Percentiles rank a stretch among this genome's conserved stretches.
These are phyloP conservation scores for Cytospora chrysosperma DNA, from an alignment of 2,329 filamentous ascomycete species.

Conservation along the genomic window DNA sequence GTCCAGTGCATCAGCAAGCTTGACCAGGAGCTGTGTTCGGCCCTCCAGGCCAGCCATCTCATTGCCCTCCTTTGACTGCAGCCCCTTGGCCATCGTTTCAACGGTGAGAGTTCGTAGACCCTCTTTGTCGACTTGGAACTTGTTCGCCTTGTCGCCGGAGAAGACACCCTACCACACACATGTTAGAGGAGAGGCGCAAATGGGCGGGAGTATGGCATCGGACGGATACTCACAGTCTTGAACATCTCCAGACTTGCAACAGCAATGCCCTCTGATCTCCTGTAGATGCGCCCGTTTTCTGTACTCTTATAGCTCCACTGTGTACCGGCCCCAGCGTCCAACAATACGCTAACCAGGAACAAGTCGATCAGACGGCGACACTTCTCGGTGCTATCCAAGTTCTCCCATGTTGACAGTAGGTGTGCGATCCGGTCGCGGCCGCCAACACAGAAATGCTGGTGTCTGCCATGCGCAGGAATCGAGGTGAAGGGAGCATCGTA, in stretches of 20 bases:
- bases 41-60: slow-evolving; percentile 83
- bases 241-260: slow-evolving; percentile 84
- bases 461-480: slow-evolving; percentile 84
- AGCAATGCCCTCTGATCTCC: slow-evolving; percentile 84
- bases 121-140: slow-evolving; percentile 84
- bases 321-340: slow-evolving; percentile 86
- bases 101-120: slow-evolving; percentile 74
- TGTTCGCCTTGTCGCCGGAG: slow-evolving; percentile 77
- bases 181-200: slow-evolving; percentile 8
- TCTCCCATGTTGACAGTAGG: slow-evolving; percentile 64
- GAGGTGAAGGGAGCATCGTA: slow-evolving; percentile 53
- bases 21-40: slow-evolving; percentile 73
- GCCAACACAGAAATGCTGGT: slow-evolving; percentile 83
- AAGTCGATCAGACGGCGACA: slow-evolving; percentile 75
- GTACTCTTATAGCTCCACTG: slow-evolving; percentile 91
- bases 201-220: not conserved
- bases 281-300: slow-evolving; percentile 79
- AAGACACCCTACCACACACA: slow-evolving; percentile 63
- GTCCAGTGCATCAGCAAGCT: slow-evolving; percentile 70
- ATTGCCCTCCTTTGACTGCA: slow-evolving; percentile 82
- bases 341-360: slow-evolving; percentile 75
- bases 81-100: slow-evolving; percentile 71
- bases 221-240: slow-evolving; percentile 57
- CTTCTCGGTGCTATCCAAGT: slow-evolving; percentile 69
- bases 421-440: slow-evolving; percentile 71